Percentiles rank a stretch among this genome's conserved stretches.
Conservation (phyloP, 2,329 filamentous ascomycete species). For the Diaporthe helianthi region DNA sequence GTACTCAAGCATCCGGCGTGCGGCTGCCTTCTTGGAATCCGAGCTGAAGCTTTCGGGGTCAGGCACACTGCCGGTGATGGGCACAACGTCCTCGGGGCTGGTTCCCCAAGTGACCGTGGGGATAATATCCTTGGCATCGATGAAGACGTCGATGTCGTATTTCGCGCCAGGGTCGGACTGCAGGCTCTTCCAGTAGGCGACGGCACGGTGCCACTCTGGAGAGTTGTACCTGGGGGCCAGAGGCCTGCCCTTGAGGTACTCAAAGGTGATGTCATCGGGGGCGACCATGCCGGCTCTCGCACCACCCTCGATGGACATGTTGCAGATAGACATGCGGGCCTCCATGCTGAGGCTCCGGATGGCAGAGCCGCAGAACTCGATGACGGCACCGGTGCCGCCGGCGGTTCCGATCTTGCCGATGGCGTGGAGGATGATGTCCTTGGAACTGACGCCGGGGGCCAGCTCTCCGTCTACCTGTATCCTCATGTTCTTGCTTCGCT, state of each 20-base stretch:
- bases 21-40: constrained; percentile 80
- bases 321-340: constrained; percentile 98
- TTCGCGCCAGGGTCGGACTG: constrained; percentile 87
- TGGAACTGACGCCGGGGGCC: constrained; percentile 89
- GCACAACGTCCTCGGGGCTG: constrained; percentile 93
- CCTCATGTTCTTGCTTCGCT: constrained; percentile 98
- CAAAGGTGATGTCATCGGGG: constrained; percentile 91
- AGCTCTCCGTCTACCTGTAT: constrained; percentile 93
- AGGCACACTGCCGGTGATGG: constrained; percentile 90
- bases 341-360: constrained; percentile 93
- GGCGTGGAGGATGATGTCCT: constrained; percentile 91
- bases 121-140: constrained; percentile 90
- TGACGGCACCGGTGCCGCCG: constrained; percentile 91
- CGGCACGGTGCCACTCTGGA: constrained; percentile 87
- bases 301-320: constrained; percentile 98
- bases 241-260: constrained; percentile 91
- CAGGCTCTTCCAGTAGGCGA: constrained; percentile 86
- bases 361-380: constrained; percentile 96
- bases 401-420: constrained; percentile 96
- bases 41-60: constrained; percentile 86
- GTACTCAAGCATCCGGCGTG: constrained; percentile 86
- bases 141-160: constrained; percentile 87
- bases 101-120: constrained; percentile 98
- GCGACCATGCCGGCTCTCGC: constrained; percentile 97
- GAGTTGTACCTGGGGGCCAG: constrained; percentile 85